These are phyloP conservation scores for Powellomyces hirtus DNA, from an alignment of 192 early-diverging fungal genomes.

Conservation along the genomic window DNA sequence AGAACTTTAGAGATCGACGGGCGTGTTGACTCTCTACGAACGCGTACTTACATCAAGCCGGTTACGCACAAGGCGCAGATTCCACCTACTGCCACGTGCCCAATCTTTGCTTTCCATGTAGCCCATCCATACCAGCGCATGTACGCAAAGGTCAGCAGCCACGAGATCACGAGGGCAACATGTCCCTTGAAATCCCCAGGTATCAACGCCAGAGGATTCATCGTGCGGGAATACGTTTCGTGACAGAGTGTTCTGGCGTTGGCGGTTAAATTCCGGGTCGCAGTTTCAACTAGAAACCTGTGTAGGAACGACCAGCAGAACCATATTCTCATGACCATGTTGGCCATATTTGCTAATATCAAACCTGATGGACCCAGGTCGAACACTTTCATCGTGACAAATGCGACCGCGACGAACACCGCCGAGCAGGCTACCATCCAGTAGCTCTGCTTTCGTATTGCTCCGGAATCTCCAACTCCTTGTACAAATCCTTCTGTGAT, in stretches of 20 bases:
- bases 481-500: conserved; percentile 93
- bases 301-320: conserved; percentile 69
- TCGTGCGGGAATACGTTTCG: neutral
- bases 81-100: conserved; percentile 59
- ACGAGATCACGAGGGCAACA: conserved; percentile 48
- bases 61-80: conserved; percentile 35
- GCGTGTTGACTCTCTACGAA: neutral
- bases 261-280: neutral
- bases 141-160: conserved; percentile 51
- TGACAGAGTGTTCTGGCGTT: neutral
- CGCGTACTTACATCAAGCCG: conserved; percentile 47
- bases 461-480: conserved; percentile 68
- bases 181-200: conserved; percentile 39
- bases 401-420: conserved; percentile 61
- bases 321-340: conserved; percentile 73
- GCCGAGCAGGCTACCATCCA: conserved; percentile 77
- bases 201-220: conserved; percentile 29
- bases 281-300: conserved; percentile 47
- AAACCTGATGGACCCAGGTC: conserved; percentile 73
- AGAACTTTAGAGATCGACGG: neutral
- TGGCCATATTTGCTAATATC: conserved; percentile 81
- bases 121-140: conserved; percentile 59
- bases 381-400: conserved; percentile 37
- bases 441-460: conserved; percentile 59
- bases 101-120: conserved; percentile 41